Evolutionary conservation across 768 basidiomycete species (phyloP), one percentile per base, ranked within the genome.

Genomic region (Macrolepiota dolichaula): DNA sequence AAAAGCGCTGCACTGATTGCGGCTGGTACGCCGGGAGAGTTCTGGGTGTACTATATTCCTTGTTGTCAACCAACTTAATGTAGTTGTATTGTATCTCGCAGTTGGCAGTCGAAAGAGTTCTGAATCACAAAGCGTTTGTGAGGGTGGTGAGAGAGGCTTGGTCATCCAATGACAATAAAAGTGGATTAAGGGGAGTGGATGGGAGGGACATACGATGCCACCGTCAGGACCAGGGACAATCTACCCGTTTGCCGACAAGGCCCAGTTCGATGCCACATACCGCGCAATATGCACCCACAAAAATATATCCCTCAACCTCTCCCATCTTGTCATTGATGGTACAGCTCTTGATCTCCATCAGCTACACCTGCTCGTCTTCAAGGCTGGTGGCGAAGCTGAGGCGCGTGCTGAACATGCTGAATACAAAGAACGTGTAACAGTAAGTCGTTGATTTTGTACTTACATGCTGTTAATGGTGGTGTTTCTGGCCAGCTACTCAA

Each of bases 171-270:
- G 53, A 24, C 38, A 38, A 38, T 55, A 55, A 55, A 40, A 37
- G 52, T 17, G 22, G 29, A 32, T 54, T 32, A 54, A 54, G 32
- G 13, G 19, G 24, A 1, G 35, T 5, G 35, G 4, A 54, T 12
- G 24, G 4, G 47, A 36, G 37, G n/a, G 35, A 37, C 35, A 38
- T 17, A 51, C 29, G 35, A 59, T 59, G 57, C 57, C 57, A 42
- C 50, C 57, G 24, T 59, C 57, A 51, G 57, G 57, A 37, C 57
- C 57, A 24, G 57, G 57, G 27, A 40, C 59, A 10, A 61, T 61
- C 53, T 61, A 61, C 44, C 59, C 59, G 9, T 61, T 61, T 24
- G 35, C 59, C 52, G 59, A 61, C 59, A 61, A 61, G 32, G 7
- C 19, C 13, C 59, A 61, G 24, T 61, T 61, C n/a, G 52, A 61